Percentiles rank a stretch among this genome's conserved stretches.
Conservation (phyloP, 1,284 basidiomycete species). For the Tausonia pullulans region DNA sequence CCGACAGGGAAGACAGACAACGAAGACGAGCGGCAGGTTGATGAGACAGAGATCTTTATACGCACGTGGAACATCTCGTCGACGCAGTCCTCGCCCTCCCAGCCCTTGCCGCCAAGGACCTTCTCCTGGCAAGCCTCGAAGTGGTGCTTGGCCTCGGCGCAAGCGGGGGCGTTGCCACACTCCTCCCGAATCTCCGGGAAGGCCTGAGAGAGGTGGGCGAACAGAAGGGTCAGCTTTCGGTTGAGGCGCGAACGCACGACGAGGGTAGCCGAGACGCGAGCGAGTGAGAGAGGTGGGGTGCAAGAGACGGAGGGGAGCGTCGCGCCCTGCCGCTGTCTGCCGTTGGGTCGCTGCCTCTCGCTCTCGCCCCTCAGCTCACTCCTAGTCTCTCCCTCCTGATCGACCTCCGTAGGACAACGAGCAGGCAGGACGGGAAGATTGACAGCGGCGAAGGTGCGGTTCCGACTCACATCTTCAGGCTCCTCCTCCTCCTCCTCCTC, state of each 20-base stretch:
- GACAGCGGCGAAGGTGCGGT: no score
- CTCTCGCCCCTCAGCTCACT: no score
- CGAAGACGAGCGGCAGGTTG: no score
- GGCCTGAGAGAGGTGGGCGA: constrained; percentile 35
- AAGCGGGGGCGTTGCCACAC: constrained; percentile 57
- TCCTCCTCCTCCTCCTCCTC: constrained; percentile 48
- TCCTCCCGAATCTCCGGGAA: constrained; percentile 61
- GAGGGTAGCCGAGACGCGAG: no score
- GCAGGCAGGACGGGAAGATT: no score
- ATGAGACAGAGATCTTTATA: not conserved
- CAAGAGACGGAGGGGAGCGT: not conserved
- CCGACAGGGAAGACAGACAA: constrained; percentile 31
- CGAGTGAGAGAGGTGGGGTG: not conserved
- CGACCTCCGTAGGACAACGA: no score
- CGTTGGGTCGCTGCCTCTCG: no score
- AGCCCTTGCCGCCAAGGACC: constrained; percentile 65
- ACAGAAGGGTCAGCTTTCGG: not conserved
- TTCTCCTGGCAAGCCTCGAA: constrained; percentile 86
- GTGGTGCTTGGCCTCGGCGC: constrained; percentile 62
- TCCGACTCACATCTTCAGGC: constrained; percentile 62
- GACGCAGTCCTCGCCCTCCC: constrained; percentile 78
- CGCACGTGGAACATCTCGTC: constrained; percentile 50
- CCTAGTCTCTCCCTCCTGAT: no score
- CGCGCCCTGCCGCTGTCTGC: no score
- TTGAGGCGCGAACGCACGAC: not conserved